Conservation (phyloP, 306 rosid species). For the Inga oerstediana region DNA sequence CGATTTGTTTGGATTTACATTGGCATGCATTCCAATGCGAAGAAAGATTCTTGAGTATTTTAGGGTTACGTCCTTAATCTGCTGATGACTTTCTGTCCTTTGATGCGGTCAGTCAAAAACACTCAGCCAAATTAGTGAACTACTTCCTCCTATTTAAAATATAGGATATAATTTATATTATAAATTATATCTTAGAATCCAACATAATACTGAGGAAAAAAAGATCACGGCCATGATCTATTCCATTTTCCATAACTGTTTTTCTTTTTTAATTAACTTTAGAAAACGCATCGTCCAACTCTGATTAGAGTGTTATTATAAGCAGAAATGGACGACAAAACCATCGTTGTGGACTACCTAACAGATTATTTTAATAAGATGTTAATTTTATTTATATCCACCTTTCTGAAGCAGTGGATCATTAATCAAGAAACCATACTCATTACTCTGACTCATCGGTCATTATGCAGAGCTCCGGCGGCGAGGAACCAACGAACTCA, state of each 20-base stretch:
- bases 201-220: no score
- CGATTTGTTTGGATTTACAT: background rate
- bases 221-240: no score
- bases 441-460: background rate
- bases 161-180: no score
- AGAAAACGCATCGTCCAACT: conserved; percentile 16
- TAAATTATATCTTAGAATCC: no score
- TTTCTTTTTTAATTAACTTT: no score
- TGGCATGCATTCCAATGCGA: background rate
- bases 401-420: background rate
- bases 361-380: background rate
- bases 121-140: background rate
- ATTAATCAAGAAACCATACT: background rate
- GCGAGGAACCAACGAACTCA: background rate
- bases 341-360: background rate
- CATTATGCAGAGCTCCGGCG: conserved; percentile 9
- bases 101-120: no score
- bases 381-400: background rate
- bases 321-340: background rate
- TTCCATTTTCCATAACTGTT: no score
- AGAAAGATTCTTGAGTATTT: background rate
- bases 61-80: background rate
- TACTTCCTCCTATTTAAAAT: no score
- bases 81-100: background rate
- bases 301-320: background rate